These are phyloP conservation scores for Crithidia sp. DNA, from an alignment of 208 protist species.

Conservation along the genomic window DNA sequence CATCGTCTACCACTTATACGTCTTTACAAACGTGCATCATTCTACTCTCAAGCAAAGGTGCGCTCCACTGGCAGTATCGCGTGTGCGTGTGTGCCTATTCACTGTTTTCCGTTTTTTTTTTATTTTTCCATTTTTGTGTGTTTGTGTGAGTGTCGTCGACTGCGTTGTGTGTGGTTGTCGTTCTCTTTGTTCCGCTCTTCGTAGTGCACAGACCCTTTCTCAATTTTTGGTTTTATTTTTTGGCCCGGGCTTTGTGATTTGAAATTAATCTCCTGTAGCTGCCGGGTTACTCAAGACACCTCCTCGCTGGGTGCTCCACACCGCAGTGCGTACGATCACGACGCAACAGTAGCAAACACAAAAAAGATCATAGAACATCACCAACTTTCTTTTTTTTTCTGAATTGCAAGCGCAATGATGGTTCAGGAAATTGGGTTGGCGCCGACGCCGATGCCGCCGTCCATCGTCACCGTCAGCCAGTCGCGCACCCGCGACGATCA, in stretches of 20 bases:
- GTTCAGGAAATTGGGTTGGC: background rate
- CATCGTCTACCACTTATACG: too few species aligned
- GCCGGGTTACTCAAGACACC: too few species aligned
- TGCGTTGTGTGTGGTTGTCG: background rate
- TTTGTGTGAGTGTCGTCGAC: background rate
- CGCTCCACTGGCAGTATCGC: too few species aligned
- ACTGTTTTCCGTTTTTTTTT: slow-evolving; percentile 8
- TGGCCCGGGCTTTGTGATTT: background rate
- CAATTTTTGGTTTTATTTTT: background rate
- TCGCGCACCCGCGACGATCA: slow-evolving; percentile 1
- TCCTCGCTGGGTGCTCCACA: too few species aligned
- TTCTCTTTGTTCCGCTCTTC: background rate
- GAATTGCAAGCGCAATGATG: background rate
- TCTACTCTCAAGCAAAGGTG: too few species aligned
- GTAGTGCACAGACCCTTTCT: background rate
- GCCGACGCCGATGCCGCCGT: slow-evolving; percentile 17
- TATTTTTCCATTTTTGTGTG: slow-evolving; percentile 7
- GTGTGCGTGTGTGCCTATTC: background rate
- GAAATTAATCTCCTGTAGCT: too few species aligned
- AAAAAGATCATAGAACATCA: slow-evolving; percentile 1
- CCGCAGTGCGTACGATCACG: background rate
- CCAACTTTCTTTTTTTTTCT: too few species aligned
- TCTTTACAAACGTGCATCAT: too few species aligned
- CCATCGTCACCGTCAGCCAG: slow-evolving; percentile 12
- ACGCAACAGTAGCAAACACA: background rate